Percentiles rank a stretch among this genome's conserved stretches.
These are phyloP conservation scores for Actinomortierella wolfii DNA, from an alignment of 371 early-diverging fungal species.

Conservation along the genomic window DNA sequence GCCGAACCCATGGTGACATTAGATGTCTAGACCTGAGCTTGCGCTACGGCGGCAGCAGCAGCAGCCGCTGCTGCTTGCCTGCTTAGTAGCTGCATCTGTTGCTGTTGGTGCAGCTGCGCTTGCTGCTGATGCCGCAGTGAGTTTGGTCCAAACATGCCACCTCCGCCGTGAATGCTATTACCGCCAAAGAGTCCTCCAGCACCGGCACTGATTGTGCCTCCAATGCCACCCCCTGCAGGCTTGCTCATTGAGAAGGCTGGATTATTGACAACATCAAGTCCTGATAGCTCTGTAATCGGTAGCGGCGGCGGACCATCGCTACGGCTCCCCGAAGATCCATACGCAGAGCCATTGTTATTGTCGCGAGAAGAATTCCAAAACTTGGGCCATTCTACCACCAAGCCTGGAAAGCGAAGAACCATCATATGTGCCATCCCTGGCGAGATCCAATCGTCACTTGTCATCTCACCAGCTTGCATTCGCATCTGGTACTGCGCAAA, in stretches of 20 bases:
- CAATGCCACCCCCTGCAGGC: constrained; percentile 26
- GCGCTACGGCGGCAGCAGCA: background rate
- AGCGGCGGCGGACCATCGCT: constrained; percentile 35
- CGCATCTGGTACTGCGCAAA: background rate
- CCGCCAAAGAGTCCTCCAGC: constrained; percentile 43
- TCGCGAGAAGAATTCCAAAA: constrained; percentile 44
- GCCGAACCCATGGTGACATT: too few species aligned
- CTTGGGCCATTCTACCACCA: constrained; percentile 46
- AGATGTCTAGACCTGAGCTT: background rate
- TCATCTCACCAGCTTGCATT: constrained; percentile 10
- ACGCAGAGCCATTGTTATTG: background rate
- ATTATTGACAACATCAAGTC: constrained; percentile 36
- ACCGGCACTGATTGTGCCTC: constrained; percentile 34
- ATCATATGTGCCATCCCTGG: constrained; percentile 47
- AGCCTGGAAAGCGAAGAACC: constrained; percentile 42
- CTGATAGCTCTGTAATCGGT: constrained; percentile 29
- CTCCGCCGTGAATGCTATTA: constrained; percentile 15
- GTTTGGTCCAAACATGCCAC: constrained; percentile 25
- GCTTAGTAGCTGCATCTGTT: constrained; percentile 44
- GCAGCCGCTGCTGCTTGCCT: constrained; percentile 25
- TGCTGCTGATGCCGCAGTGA: constrained; percentile 42
- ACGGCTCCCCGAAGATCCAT: too few species aligned
- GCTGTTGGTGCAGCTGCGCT: constrained; percentile 43
- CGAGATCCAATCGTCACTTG: constrained; percentile 35
- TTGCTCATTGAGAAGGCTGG: constrained; percentile 28